Conservation (phyloP, 139 green algal species). For the Spirogloea muscicola region DNA sequence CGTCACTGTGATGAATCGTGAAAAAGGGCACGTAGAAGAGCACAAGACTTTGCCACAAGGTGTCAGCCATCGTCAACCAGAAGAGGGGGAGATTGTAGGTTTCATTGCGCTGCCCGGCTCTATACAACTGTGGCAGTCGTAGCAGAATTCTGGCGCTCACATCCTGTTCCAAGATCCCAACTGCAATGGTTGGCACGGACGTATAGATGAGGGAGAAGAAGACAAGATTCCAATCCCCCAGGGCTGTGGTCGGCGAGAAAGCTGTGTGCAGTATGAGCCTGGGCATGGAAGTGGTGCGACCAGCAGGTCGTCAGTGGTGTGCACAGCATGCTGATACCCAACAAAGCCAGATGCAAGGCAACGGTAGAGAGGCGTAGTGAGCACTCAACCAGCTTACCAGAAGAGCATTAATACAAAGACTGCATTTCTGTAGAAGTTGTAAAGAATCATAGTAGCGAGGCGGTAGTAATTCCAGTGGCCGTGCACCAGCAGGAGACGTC, state of each 20-base stretch:
- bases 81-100: conserved; percentile 44
- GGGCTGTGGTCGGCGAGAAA: conserved; percentile 6
- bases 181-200: conserved; percentile 51
- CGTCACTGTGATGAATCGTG: not conserved
- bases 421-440: conserved; percentile 62
- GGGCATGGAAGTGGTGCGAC: not conserved
- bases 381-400: conserved; percentile 24
- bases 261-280: conserved; percentile 39
- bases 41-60: conserved; percentile 48
- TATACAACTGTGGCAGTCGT: conserved; percentile 55
- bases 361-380: not conserved
- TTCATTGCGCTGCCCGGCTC: conserved; percentile 18
- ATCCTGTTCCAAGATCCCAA: conserved; percentile 61
- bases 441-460: conserved; percentile 50
- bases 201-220: conserved; percentile 65
- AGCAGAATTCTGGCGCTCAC: conserved; percentile 34
- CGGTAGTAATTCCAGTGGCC: conserved; percentile 53
- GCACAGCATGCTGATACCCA: not conserved
- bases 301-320: not conserved
- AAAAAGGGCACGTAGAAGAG: conserved; percentile 36
- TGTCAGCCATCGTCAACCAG: conserved; percentile 37
- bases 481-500: conserved; percentile 51
- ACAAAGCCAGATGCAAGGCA: not conserved
- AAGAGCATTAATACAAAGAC: conserved; percentile 47
- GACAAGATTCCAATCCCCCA: conserved; percentile 47